These are phyloP conservation scores for Coemansia sp. DNA, from an alignment of 192 early-diverging fungal genomes.

Conservation along the genomic window DNA sequence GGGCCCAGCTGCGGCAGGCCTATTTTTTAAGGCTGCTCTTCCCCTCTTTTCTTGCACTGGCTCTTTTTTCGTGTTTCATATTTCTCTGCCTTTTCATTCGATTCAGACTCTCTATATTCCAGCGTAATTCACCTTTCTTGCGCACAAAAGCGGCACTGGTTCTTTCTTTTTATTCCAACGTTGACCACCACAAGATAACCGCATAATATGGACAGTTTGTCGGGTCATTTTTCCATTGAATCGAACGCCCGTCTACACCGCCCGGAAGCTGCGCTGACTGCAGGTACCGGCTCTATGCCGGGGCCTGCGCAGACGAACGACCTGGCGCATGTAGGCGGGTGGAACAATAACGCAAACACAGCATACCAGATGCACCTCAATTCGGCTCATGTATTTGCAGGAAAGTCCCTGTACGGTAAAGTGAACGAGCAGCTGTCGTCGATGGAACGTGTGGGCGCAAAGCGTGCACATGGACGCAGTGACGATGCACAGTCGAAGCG, in stretches of 20 bases:
- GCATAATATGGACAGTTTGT: slow-evolving; percentile 36
- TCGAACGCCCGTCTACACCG: slow-evolving; percentile 56
- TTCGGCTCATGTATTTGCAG: slow-evolving; percentile 11
- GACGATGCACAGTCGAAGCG: slow-evolving; percentile 11
- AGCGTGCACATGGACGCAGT: slow-evolving; percentile 12
- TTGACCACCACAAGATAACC: slow-evolving; percentile 15
- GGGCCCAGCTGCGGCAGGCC: neutral
- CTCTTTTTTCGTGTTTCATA: slow-evolving; percentile 24
- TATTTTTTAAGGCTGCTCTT: neutral
- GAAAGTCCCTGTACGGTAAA: slow-evolving; percentile 9
- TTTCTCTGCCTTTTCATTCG: neutral
- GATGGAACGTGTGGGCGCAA: neutral
- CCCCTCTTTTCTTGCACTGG: neutral
- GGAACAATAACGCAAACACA: slow-evolving; percentile 18
- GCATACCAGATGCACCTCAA: slow-evolving; percentile 10
- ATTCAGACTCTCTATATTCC: neutral
- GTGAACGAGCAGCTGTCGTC: slow-evolving; percentile 7
- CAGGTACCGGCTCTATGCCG: slow-evolving; percentile 1
- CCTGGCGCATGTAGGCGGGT: slow-evolving; percentile 58
- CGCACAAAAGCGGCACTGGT: neutral
- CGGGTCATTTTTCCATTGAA: slow-evolving; percentile 38
- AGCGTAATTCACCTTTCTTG: neutral
- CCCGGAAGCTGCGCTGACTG: slow-evolving; percentile 27
- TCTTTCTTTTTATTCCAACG: neutral
- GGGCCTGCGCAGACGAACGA: slow-evolving; percentile 19